Percentiles rank a stretch among this genome's conserved stretches.
These are phyloP conservation scores for Kwoniella europaea DNA, from an alignment of 768 basidiomycete species.

Conservation along the genomic window DNA sequence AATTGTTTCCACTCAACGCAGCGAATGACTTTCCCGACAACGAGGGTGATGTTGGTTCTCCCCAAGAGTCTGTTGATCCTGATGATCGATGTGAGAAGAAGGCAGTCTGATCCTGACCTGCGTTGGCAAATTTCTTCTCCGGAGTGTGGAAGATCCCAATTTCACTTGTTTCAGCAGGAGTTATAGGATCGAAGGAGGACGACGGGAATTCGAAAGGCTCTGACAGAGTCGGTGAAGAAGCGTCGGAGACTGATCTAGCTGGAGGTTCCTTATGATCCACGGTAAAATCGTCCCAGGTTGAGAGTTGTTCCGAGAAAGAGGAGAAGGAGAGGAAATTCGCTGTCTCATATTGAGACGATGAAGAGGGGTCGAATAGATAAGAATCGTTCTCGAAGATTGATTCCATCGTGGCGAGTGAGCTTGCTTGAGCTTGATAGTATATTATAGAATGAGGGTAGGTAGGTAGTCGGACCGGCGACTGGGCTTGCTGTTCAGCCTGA, in stretches of 20 bases:
- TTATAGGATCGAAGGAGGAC: constrained; percentile 32
- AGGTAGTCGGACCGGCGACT: constrained; percentile 29
- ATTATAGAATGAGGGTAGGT: constrained; percentile 3
- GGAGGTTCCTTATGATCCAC: constrained; percentile 7
- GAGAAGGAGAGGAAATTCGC: constrained; percentile 45
- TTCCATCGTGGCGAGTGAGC: constrained; percentile 35
- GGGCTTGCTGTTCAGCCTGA: constrained; percentile 30
- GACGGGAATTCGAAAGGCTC: constrained; percentile 40
- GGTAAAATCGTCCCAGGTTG: constrained; percentile 22
- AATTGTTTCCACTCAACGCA: constrained; percentile 12
- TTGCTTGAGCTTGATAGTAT: constrained; percentile 8
- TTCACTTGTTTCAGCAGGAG: constrained; percentile 11
- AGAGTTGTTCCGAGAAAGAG: constrained; percentile 44
- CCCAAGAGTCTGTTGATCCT: constrained; percentile 37
- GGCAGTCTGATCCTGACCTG: constrained; percentile 8
- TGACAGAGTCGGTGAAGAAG: constrained; percentile 32
- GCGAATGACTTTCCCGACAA: constrained; percentile 35
- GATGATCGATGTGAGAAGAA: constrained; percentile 19
- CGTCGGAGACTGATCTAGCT: constrained; percentile 22
- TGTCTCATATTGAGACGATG: constrained; percentile 21
- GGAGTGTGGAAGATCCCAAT: constrained; percentile 47
- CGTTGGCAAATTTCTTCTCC: constrained; percentile 20
- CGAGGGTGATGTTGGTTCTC: constrained; percentile 38
- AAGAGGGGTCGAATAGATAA: constrained; percentile 43
- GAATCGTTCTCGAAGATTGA: constrained; percentile 45